Conservation (phyloP, 176 grass and related monocot genomes). For the Microstegium vimineum region DNA sequence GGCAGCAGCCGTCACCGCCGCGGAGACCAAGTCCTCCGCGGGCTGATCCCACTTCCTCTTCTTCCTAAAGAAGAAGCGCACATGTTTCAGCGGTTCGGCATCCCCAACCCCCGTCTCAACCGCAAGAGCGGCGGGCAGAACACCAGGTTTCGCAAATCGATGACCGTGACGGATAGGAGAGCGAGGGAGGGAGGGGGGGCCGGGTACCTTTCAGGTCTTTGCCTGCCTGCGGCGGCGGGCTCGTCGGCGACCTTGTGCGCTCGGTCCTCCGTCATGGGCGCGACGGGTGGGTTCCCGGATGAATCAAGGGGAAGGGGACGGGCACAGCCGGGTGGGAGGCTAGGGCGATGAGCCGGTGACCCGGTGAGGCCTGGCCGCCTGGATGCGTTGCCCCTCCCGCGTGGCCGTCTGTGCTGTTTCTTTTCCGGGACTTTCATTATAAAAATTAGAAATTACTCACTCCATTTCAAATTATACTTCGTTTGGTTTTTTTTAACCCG, state of each 20-base stretch:
- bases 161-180: neutral
- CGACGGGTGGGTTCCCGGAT: neutral
- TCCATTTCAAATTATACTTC: too few relatives aligned
- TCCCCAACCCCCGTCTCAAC: neutral
- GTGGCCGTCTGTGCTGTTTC: neutral
- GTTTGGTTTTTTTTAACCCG: too few relatives aligned
- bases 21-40: constrained; percentile 58
- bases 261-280: constrained; percentile 45
- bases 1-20: constrained; percentile 41
- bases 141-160: neutral
- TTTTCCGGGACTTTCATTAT: too few relatives aligned
- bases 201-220: constrained; percentile 36
- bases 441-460: too few relatives aligned
- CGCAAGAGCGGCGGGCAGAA: neutral
- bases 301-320: neutral
- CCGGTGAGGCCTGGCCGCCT: neutral
- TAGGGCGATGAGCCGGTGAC: neutral
- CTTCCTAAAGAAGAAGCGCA: constrained; percentile 48
- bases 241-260: constrained; percentile 22
- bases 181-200: neutral
- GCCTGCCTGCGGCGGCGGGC: constrained; percentile 31
- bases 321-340: neutral
- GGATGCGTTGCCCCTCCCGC: neutral
- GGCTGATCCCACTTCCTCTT: constrained; percentile 98
- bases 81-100: constrained; percentile 17